Evolutionary conservation across 2,329 filamentous ascomycete species (phyloP), one percentile per base, ranked within the genome.

Genomic region (Chrysoporthe puriensis): DNA sequence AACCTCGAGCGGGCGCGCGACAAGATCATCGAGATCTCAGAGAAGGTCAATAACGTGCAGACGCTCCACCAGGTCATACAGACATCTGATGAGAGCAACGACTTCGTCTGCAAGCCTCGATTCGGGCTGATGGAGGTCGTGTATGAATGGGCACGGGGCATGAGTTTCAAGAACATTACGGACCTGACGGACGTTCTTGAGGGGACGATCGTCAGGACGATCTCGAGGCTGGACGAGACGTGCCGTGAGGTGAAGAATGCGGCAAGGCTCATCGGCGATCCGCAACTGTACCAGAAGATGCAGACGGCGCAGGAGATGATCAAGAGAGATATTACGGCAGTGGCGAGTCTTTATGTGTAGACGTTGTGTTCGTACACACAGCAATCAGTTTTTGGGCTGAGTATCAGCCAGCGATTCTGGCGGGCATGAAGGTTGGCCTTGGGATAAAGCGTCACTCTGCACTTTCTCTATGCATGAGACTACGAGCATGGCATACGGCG

Each of bases 151-250:
- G 96, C 96, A 11, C 85, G 93, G 62, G 96, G 96, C 36, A 98
- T 98, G 93, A 95, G 92, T 63, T 99, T 99, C 85, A 97, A 96
- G 80, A 95, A 96, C 72, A 99, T 99, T 73, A 98, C 95, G 0
- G 92, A 95, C 72, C 81, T 99, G 76, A 99, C 96, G 8, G 95
- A 98, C 77, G 94, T 99, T 67, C 88, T 98, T 74, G 96, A 99
- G 79, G 96, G 96, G 1, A 98, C 96, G 0, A 98, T 99, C 80
- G 96, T 99, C 60, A 85, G 96, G 63, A 95, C 96, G 2, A 98
- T 99, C 73, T 97, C 94, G 54, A 84, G 96, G 36, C 83, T 99
- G 67, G 96, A 99, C 75, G 96, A 99, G 85, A 97, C 94, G 9
- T 99, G 96, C 77, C 86, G 96, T 60, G 96, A 99, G 80, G 96